A percentile compares a stretch with the other conserved stretches of the same genome.
Evolutionary conservation across 108 stramenopile genomes (phyloP).

Genomic region (Craspedostauros australis): DNA sequence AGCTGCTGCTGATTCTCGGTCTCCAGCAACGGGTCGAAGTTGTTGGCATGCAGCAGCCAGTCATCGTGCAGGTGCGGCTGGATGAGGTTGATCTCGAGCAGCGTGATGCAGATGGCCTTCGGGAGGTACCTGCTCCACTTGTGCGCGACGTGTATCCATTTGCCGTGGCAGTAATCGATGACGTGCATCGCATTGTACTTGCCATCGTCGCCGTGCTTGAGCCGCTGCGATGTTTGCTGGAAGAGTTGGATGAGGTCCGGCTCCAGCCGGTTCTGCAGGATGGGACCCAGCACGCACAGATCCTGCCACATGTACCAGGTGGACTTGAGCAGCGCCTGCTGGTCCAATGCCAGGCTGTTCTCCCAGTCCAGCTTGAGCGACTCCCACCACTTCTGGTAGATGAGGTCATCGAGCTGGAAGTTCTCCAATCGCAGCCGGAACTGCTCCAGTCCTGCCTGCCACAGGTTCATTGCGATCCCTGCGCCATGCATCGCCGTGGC

Average conservation of each 20-base stretch:
- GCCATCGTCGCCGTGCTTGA: background rate
- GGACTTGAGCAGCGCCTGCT: constrained; percentile 27
- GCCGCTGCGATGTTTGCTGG: constrained; percentile 13
- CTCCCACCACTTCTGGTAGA: constrained; percentile 40
- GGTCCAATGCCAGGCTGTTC: constrained; percentile 15
- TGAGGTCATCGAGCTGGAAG: constrained; percentile 21
- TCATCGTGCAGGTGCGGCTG: constrained; percentile 21
- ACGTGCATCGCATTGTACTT: constrained; percentile 17
- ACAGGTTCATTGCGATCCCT: constrained; percentile 13
- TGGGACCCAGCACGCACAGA: constrained; percentile 20
- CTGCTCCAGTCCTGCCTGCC: constrained; percentile 40
- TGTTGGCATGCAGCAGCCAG: constrained; percentile 21
- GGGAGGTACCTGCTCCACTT: constrained; percentile 21
- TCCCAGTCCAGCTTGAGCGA: constrained; percentile 31
- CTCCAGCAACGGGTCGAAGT: constrained; percentile 40
- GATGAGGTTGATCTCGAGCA: constrained; percentile 33
- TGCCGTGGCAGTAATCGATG: constrained; percentile 19
- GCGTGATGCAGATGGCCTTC: constrained; percentile 18
- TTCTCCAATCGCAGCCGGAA: constrained; percentile 21
- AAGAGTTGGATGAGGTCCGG: constrained; percentile 34
- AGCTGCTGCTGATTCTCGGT: constrained; percentile 10
- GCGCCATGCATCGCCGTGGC: no score
- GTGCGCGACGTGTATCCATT: constrained; percentile 31
- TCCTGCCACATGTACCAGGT: constrained; percentile 60
- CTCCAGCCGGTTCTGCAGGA: constrained; percentile 21